A percentile compares a stretch with the other conserved stretches of the same genome.
Evolutionary conservation across 2,329 filamentous ascomycete species (phyloP).

Genomic region (Neofusicoccum umdonicola): DNA sequence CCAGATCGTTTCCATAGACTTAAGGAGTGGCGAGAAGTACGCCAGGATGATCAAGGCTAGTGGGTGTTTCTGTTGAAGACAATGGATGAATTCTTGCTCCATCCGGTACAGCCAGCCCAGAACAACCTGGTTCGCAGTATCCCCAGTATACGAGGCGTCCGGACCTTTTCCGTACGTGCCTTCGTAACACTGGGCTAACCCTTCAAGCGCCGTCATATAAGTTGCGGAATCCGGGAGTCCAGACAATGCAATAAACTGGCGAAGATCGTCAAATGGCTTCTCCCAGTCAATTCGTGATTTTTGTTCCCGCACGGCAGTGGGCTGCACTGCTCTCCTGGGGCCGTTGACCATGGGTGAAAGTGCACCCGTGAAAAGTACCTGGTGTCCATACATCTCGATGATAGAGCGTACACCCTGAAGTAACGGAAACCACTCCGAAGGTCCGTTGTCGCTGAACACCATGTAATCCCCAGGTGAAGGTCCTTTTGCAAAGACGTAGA

Average conservation of each 20-base stretch:
- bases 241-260: background rate
- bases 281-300: background rate
- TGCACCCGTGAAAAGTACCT: background rate
- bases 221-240: background rate
- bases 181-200: background rate
- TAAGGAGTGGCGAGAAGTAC: background rate
- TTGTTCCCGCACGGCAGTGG: background rate
- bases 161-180: background rate
- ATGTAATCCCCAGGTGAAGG: background rate
- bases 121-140: background rate
- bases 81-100: background rate
- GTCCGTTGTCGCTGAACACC: background rate
- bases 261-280: background rate
- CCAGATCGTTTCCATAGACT: constrained; percentile 9
- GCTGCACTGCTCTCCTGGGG: background rate
- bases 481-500: constrained; percentile 4
- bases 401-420: constrained; percentile 6
- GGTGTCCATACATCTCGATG: background rate
- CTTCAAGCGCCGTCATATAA: background rate
- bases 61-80: constrained; percentile 3
- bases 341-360: background rate
- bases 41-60: background rate
- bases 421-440: constrained; percentile 1
- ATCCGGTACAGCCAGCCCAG: constrained; percentile 10
- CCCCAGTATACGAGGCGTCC: background rate